Conservation (phyloP, 1,139 yeast species). For the Debaryomyces nepalensis region DNA sequence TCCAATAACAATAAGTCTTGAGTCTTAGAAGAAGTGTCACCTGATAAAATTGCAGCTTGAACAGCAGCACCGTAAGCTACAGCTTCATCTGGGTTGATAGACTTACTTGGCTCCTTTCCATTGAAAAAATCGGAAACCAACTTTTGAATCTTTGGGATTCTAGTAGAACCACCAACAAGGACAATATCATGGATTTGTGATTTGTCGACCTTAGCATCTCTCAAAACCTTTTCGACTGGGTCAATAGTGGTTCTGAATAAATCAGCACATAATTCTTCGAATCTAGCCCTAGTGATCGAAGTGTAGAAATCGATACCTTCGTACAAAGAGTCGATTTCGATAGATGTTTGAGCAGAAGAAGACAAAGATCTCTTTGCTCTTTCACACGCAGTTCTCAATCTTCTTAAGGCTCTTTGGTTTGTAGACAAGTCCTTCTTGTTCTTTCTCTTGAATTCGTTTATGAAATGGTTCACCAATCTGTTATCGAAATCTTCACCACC, state of each 20-base stretch:
- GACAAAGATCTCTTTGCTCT: constrained; percentile 48
- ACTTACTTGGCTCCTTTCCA: constrained; percentile 53
- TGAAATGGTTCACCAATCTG: constrained; percentile 43
- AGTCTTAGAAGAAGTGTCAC: constrained; percentile 85
- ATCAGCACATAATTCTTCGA: constrained; percentile 46
- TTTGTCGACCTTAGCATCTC: constrained; percentile 45
- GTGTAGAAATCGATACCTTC: constrained; percentile 47
- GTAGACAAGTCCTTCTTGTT: constrained; percentile 42
- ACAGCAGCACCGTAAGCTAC: constrained; percentile 79
- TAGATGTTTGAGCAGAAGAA: constrained; percentile 42
- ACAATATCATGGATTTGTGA: constrained; percentile 43
- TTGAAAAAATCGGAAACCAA: constrained; percentile 45
- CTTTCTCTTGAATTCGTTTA: constrained; percentile 44
- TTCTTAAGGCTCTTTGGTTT: constrained; percentile 46
- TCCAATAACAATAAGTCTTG: constrained; percentile 96
- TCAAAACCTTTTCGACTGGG: constrained; percentile 46
- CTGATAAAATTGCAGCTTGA: constrained; percentile 82
- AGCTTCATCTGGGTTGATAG: constrained; percentile 63
- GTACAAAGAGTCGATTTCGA: constrained; percentile 43
- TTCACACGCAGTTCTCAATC: constrained; percentile 48
- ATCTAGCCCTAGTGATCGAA: constrained; percentile 46
- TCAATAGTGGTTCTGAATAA: constrained; percentile 45
- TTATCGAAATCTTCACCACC: constrained; percentile 80
- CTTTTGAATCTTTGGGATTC: constrained; percentile 47
- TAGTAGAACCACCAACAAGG: constrained; percentile 48